Conservation (phyloP, 371 early-diverging fungal genomes). For the Apophysomyces trapeziformis region DNA sequence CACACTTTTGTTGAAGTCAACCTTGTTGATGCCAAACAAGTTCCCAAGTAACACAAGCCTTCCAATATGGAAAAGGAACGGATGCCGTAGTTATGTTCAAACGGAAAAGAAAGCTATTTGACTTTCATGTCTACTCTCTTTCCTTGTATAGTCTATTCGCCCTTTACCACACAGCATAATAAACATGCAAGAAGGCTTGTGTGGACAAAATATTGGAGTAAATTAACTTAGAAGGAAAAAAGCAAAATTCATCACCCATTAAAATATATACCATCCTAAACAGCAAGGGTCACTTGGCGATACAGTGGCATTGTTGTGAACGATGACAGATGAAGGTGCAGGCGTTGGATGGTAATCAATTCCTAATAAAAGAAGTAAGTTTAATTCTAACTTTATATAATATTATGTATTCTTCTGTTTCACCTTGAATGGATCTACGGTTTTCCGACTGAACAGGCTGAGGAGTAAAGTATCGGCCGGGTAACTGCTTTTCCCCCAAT, state of each 20-base stretch:
- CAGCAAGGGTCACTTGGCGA: slow-evolving; percentile 22
- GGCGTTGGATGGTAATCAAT: slow-evolving; percentile 21
- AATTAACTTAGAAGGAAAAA: background rate
- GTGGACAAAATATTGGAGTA: background rate
- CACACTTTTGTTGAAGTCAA: too few relatives aligned
- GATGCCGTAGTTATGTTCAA: too few relatives aligned
- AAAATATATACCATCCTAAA: slow-evolving; percentile 20
- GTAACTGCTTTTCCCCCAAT: background rate
- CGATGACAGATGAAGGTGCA: slow-evolving; percentile 19
- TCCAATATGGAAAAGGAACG: too few relatives aligned
- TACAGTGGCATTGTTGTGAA: slow-evolving; percentile 16
- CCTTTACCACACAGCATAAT: slow-evolving; percentile 24
- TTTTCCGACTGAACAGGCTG: slow-evolving; percentile 7
- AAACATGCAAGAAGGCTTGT: slow-evolving; percentile 22
- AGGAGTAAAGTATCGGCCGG: slow-evolving; percentile 3
- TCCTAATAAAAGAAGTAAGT: slow-evolving; percentile 8
- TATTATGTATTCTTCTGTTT: background rate
- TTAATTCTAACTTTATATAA: slow-evolving; percentile 7
- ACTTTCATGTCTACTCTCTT: too few relatives aligned
- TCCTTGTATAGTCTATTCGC: slow-evolving; percentile 9
- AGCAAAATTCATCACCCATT: background rate
- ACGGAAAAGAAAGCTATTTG: too few relatives aligned
- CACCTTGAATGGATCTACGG: background rate
- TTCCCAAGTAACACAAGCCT: too few relatives aligned
- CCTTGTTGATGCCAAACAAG: too few relatives aligned